Conservation (phyloP, 129 eudicot genomes). For the Daucus carota region DNA sequence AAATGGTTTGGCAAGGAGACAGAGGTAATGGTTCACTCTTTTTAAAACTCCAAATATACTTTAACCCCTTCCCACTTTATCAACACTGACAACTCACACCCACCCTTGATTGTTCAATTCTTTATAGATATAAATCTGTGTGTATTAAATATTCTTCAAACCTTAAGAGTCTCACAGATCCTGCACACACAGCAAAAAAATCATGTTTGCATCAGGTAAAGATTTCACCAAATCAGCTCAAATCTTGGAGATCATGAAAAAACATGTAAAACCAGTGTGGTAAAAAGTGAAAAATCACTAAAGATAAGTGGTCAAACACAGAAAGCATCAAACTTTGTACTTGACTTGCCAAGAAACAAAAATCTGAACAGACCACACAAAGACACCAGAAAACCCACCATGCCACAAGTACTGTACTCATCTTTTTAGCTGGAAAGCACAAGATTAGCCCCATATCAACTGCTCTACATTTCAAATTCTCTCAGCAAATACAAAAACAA, state of each 20-base stretch:
- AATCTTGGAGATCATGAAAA: constrained; percentile 23
- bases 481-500: not conserved
- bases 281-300: constrained; percentile 15
- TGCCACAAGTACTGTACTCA: not conserved
- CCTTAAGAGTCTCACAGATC: constrained; percentile 32
- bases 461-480: not conserved
- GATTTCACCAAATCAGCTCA: constrained; percentile 32
- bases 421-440: constrained; percentile 1
- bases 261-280: constrained; percentile 21
- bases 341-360: constrained; percentile 2
- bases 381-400: constrained; percentile 4
- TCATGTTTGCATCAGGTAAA: constrained; percentile 38
- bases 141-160: not conserved
- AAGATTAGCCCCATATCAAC: not conserved
- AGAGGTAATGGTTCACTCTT: constrained; percentile 38
- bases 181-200: constrained; percentile 45
- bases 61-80: constrained; percentile 42
- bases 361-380: not conserved
- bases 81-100: constrained; percentile 51
- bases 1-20: constrained; percentile 40
- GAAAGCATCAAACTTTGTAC: constrained; percentile 14
- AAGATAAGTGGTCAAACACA: constrained; percentile 15
- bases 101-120: constrained; percentile 22
- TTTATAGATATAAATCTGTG: constrained; percentile 20
- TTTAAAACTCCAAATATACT: constrained; percentile 20